Evolutionary conservation across 129 eudicot species (phyloP).

Genomic region (Helianthus annuus): HanXRQr2.0-SUNRISE NC_035434.2:7258685-7259184

Average conservation of each 20-base stretch:
- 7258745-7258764: too few species aligned
- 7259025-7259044: not conserved
- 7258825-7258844: too few species aligned
- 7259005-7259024: not conserved
- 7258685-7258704: too few species aligned
- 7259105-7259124: not conserved
- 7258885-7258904: not conserved
- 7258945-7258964: not conserved
- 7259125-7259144: conserved; percentile 5
- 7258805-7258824: too few species aligned
- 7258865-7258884: too few species aligned
- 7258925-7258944: not conserved
- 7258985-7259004: not conserved
- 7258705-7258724: too few species aligned
- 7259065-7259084: not conserved
- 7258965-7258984: not conserved
- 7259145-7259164: conserved; percentile 1
- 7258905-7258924: not conserved
- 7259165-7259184: conserved; percentile 9
- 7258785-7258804: too few species aligned
- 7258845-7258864: too few species aligned
- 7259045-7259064: not conserved
- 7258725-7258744: too few species aligned
- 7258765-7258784: too few species aligned
- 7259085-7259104: conserved; percentile 1